Base-by-base conservation (phyloP, 495 filamentous ascomycete genomes). In the Penicillium dipodomyicola region DNA sequence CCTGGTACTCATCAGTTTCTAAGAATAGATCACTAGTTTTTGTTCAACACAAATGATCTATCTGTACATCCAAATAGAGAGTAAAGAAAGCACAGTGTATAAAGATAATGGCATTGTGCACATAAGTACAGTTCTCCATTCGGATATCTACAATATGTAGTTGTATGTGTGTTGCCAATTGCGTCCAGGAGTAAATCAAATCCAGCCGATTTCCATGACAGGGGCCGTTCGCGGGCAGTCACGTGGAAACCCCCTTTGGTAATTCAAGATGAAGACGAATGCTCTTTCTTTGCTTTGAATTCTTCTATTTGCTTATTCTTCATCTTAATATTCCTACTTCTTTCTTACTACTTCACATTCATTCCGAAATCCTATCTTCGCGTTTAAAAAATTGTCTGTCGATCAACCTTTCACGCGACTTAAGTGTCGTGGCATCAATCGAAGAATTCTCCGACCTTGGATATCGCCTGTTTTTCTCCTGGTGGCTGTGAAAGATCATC, bases 381-480 rank as follows among this genome's bases (percentile, higher is more conserved):
- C 22, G 12, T 2, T 25, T 29, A 30, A 12, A 40, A 30, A 14
- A 35, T 54, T 41, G 50, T 33, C 39, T 20, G 27, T 52, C 50
- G 17, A 49, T 49, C 47, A 49, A n/a, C 25, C 17, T 30, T 33
- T 17, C 43, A 44, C 39, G 40, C 51, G 42, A 54, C 20, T 11
- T 39, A n/a, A n/a, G 41, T 39, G 52, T 40, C 41, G 52, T 54
- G 52, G 29, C 52, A 46, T 27, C 37, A 23, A 1, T 43, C 29
- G 14, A 54, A 54, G 52, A 54, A 47, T 39, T 47, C 52, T 40
- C 29, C 32, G 30, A 46, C 41, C 19, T 33, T 53, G 30, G 10
- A 54, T 39, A 54, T 29, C 42, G 20, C 41, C 41, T 37, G 22
- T 20, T 46, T 54, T 37, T 27, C 29, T 14, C 17, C 42, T 37